Base-by-base conservation (phyloP, 1,284 basidiomycete genomes). In the Sporisorium reilianum region DNA sequence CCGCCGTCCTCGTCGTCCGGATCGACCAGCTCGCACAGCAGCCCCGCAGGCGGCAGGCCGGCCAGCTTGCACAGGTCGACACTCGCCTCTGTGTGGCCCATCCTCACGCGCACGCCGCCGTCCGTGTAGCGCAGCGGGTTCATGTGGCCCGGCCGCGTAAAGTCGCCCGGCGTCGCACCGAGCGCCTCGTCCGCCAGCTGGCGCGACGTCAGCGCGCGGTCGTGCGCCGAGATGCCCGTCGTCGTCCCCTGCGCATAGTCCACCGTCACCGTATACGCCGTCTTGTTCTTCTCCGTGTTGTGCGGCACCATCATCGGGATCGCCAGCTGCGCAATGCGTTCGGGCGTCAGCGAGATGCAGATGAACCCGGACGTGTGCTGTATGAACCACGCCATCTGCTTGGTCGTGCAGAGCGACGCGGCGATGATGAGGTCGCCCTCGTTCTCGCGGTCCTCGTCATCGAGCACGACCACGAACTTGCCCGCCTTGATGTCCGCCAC, bases 311-410 rank as follows among this genome's bases (percentile, higher is more conserved):
- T 97, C 90, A 97, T 93, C 3, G 94, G 93, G 60, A 99, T 91
- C 5, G 90, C 87, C n/a, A 99, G 90, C 60, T 90, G 89, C 38
- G 90, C 88, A 11, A 99, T 89, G 5, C 93, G 90, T 36, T 90
- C 87, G 9, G 89, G 88, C 0, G 93, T 92, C 1, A 98, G 88
- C 8, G 94, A 90, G 64, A 96, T 90, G 85, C 97, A 99, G 75
- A 99, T 92, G 87, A 93, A 99, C 0, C 97, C 96, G 82, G 64
- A 64, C 2, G 80, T 94, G 86, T 96, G 91, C 84, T 92, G 91
- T 85, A 99, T 95, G 89, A 99, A 93, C 94, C 94, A 99, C 1
- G 97, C 97, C 96, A 99, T 97, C 81, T 96, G 93, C 86, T 97
- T 92, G 0, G 93, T 93, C 22, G 94, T 94, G 75, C 93, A 74